These are phyloP conservation scores for Vitis cinerea DNA, from an alignment of 164 flowering plant species.

Conservation along the genomic window DNA sequence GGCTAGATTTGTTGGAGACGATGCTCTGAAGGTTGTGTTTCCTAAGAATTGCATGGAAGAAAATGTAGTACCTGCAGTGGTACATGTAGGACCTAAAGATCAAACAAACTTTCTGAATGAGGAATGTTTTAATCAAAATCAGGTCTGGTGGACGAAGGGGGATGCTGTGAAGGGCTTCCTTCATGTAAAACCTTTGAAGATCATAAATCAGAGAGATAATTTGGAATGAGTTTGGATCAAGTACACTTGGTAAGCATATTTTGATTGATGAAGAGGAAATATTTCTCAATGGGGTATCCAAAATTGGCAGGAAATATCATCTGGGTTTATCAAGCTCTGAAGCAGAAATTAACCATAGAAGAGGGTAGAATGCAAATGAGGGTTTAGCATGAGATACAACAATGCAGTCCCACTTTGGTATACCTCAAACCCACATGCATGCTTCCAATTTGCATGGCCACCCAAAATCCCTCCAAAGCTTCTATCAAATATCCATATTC, in stretches of 20 bases:
- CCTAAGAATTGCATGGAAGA: conserved; percentile 25
- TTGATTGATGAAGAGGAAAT: conserved; percentile 53
- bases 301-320: conserved; percentile 44
- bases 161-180: conserved; percentile 15
- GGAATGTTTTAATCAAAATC: conserved; percentile 22
- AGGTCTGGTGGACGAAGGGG: conserved; percentile 14
- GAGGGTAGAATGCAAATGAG: conserved; percentile 24
- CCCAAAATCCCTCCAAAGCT: too few species aligned
- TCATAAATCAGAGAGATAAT: conserved; percentile 24
- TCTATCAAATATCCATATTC: too few species aligned
- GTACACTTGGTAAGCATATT: conserved; percentile 20
- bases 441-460: too few species aligned
- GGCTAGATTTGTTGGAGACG: too few species aligned
- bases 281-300: conserved; percentile 47
- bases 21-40: too few species aligned
- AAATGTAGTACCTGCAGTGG: conserved; percentile 18
- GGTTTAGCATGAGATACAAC: too few species aligned
- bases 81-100: conserved; percentile 22
- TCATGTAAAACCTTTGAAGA: conserved; percentile 38
- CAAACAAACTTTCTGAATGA: conserved; percentile 24
- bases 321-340: conserved; percentile 71
- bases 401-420: too few species aligned
- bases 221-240: conserved; percentile 29
- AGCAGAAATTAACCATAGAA: conserved; percentile 83
- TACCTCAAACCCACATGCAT: too few species aligned